Conservation (phyloP, 2,329 filamentous ascomycete species). For the Alternaria ethzedia region DNA sequence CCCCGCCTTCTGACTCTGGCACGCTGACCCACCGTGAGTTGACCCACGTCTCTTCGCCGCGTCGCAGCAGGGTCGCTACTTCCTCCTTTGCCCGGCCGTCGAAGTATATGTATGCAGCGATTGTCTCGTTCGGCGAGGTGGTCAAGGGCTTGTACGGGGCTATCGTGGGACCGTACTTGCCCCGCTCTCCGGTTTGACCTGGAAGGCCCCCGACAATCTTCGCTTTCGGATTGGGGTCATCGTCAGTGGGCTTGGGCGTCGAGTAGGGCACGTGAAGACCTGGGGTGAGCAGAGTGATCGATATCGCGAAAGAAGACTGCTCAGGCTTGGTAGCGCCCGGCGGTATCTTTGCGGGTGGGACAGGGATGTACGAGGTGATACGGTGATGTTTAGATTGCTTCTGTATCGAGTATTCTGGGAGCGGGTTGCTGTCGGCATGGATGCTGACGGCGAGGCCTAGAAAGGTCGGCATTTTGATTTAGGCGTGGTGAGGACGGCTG, state of each 20-base stretch:
- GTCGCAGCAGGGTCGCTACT: constrained; percentile 88
- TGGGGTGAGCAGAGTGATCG: constrained; percentile 91
- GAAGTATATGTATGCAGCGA: constrained; percentile 99
- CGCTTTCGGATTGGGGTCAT: constrained; percentile 80
- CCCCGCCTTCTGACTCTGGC: constrained; percentile 87
- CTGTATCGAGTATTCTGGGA: constrained; percentile 93
- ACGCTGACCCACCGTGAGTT: constrained; percentile 98
- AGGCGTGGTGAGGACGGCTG: constrained; percentile 9
- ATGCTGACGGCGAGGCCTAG: constrained; percentile 99
- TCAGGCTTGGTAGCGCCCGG: constrained; percentile 75
- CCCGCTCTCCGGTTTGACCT: constrained; percentile 58
- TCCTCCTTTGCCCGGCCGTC: constrained; percentile 95
- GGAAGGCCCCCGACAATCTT: constrained; percentile 79
- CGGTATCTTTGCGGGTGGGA: constrained; percentile 83
- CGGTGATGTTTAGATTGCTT: constrained; percentile 88
- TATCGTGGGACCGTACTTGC: constrained; percentile 64
- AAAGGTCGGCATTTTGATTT: constrained; percentile 79
- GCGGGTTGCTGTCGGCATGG: constrained; percentile 78
- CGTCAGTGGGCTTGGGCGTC: constrained; percentile 77
- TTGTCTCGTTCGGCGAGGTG: constrained; percentile 91
- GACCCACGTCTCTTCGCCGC: constrained; percentile 98
- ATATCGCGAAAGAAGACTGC: constrained; percentile 96
- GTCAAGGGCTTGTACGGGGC: constrained; percentile 92
- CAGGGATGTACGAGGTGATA: constrained; percentile 96
- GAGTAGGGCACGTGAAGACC: constrained; percentile 92